Evolutionary conservation across 2,329 filamentous ascomycete species (phyloP), one percentile per base, ranked within the genome.

Genomic region (Aschersonia sp.): DNA sequence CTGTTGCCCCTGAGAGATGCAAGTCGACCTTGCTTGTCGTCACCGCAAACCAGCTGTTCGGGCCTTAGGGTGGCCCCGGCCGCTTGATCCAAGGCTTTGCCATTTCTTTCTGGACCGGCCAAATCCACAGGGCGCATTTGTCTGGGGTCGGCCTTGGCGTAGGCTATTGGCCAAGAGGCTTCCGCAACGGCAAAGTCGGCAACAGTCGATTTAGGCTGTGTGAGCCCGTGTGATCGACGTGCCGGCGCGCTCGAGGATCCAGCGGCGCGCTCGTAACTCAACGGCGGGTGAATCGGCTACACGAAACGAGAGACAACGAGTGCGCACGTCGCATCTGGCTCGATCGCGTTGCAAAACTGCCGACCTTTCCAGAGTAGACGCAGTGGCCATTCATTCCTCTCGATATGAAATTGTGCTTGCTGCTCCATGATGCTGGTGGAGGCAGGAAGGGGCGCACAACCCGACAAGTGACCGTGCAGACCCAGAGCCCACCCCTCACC

Each of bases 151-250:
- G 30, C 38, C 40, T 31, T 45, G 47, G 45, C 49, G 30, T 6
- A 47, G 45, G 43, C 47, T 29, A 51, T 51, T 51, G 49, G 49
- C 38, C 45, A 40, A 9, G 5, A 40, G 9, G 30, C 31, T n/a
- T 41, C 40, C 38, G 30, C 47, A 29, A 48, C 49, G 49, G 49
- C 48, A 48, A 29, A 47, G 48, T 48, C 47, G 51, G 47, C 49
- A 51, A 48, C 44, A 28, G 40, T 47, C 5, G 31, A 29, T 42
- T 31, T 43, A 28, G 43, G 28, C 30, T 46, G 40, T 40, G 44
- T 40, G 44, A 5, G 43, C 10, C 31, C 28, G 9, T 43, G 40
- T 43, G 40, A 6, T 10, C 30, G 43, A 30, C 20, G 20, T n/a
- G 5, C 20, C 20, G 5, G 43, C 20, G 20, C 43, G 20, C 43